Base-by-base conservation (phyloP, 148 eudicot genomes). In the Vaccinium macrocarpon region DNA sequence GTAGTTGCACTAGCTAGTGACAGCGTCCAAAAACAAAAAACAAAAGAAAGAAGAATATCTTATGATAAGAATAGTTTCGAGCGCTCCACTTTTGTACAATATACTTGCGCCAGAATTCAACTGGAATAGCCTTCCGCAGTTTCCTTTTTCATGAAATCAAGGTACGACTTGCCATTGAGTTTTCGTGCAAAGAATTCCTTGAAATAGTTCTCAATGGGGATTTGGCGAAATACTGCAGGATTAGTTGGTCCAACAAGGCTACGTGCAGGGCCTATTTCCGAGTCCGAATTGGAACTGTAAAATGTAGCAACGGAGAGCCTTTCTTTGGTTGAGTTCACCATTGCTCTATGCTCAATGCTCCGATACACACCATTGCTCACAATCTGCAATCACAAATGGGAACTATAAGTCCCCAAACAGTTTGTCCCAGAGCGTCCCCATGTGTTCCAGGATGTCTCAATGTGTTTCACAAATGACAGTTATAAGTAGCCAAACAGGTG, bases 291-390 rank as follows among this genome's bases (percentile, higher is more conserved):
- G 74, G 86, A 59, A 84, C 89, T 87, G 51, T 85, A 86, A 82
- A 94, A 94, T 79, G 93, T 89, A 2, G 93, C 95, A 14, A 90
- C 74, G 15, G 97, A 92, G 15, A 94, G 75, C 82, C 95, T 90
- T 82, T 87, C 92, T 76, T 88, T 82, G 16, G 29, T 38, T 12
- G 88, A 87, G 86, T 90, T 94, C 57, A 92, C 93, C 0, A 80
- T 88, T 76, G 91, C 92, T 82, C 93, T 86, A 49, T 94, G 95
- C 88, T 94, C 97, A 46, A 92, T 83, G 86, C 95, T 94, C 53
- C 81, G 80, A 83, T 94, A 94, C 23, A 72, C 81, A 1, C 90
- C 95, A 85, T 92, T 92, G 84, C 88, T 91, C 56, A 94, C 82
- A 79, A 93, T 88, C 96, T 91, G 87, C 62, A 29, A 46, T 1